Conservation (phyloP, 768 basidiomycete species). For the Chlorophyllum brunneum region DNA sequence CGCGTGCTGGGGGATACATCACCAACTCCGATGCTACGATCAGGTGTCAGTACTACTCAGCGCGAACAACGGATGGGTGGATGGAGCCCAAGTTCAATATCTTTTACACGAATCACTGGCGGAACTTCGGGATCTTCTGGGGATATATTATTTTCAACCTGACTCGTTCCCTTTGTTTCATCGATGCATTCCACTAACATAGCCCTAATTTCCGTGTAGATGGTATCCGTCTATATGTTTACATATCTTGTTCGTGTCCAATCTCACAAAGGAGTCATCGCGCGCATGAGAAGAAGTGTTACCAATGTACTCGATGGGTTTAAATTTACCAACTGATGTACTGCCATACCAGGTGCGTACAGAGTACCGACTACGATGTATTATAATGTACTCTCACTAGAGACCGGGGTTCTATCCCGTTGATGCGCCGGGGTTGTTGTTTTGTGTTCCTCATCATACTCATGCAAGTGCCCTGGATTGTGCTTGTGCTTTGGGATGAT, state of each 20-base stretch:
- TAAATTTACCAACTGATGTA: too few species aligned
- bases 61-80: conserved; percentile 51
- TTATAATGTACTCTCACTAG: too few species aligned
- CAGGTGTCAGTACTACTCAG: conserved; percentile 54
- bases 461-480: too few species aligned
- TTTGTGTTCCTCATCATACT: too few species aligned
- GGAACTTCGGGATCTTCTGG: conserved; percentile 48
- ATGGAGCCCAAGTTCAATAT: conserved; percentile 56
- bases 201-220: conserved; percentile 25
- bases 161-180: conserved; percentile 11
- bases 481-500: too few species aligned
- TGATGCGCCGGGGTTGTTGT: too few species aligned
- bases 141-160: conserved; percentile 47
- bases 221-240: conserved; percentile 40
- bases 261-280: conserved; percentile 19
- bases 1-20: conserved; percentile 52
- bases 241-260: conserved; percentile 58
- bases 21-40: conserved; percentile 46
- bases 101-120: conserved; percentile 48
- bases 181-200: neutral
- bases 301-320: too few species aligned
- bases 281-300: too few species aligned
- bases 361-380: too few species aligned
- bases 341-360: too few species aligned
- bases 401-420: too few species aligned